Conservation (phyloP, 2,329 filamentous ascomycete species). For the Alternaria dauci region DNA sequence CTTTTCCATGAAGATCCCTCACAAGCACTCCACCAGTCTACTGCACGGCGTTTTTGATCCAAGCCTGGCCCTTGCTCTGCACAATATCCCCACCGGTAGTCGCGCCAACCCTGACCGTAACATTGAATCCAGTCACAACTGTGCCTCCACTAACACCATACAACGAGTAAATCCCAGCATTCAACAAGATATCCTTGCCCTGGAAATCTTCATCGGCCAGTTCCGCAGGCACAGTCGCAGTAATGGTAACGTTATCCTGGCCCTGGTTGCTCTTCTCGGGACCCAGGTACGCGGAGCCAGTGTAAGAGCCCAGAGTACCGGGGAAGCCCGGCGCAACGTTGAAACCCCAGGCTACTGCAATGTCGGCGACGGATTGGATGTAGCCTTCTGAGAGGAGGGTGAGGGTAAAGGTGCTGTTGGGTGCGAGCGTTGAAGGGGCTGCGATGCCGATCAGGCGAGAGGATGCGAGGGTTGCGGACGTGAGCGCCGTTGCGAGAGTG, state of each 20-base stretch:
- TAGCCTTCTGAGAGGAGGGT: slow-evolving; percentile 55
- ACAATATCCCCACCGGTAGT: slow-evolving; percentile 23
- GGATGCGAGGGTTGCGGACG: slow-evolving; percentile 30
- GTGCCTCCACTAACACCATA: slow-evolving; percentile 32
- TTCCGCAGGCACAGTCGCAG: slow-evolving; percentile 22
- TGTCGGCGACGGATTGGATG: slow-evolving; percentile 57
- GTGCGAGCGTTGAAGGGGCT: slow-evolving; percentile 53
- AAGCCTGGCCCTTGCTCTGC: slow-evolving; percentile 17
- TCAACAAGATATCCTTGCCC: slow-evolving; percentile 30
- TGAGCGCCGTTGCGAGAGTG: slow-evolving; percentile 23
- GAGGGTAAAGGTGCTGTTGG: slow-evolving; percentile 51
- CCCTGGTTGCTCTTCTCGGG: slow-evolving; percentile 36
- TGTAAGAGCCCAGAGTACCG: slow-evolving; percentile 41
- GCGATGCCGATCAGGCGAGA: slow-evolving; percentile 57
- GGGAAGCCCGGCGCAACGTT: slow-evolving; percentile 29
- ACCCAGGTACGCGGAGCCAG: slow-evolving; percentile 49
- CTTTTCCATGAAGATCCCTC: too few species aligned
- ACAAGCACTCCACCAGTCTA: not conserved
- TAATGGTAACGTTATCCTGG: slow-evolving; percentile 34
- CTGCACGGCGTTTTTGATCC: slow-evolving; percentile 12
- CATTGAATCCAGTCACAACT: slow-evolving; percentile 29
- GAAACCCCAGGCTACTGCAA: slow-evolving; percentile 57
- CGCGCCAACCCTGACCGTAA: slow-evolving; percentile 28
- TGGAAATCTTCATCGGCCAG: slow-evolving; percentile 6
- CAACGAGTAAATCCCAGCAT: slow-evolving; percentile 36